phyloP scores from a whole-genome alignment of 148 eudicot species.

The Linanthus parryae region DNA sequence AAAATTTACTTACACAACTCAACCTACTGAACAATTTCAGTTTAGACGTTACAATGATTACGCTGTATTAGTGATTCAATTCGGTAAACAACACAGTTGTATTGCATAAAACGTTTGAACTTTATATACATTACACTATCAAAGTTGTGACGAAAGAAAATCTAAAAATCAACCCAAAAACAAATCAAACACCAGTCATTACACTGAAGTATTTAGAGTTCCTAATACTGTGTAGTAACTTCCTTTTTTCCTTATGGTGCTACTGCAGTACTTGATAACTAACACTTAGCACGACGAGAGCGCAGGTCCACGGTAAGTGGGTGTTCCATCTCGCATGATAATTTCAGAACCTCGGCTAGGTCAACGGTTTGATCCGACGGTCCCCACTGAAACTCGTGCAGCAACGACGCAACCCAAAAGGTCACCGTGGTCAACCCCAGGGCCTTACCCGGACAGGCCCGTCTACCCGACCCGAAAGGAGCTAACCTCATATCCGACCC shows the following conservation, averaged over 20 bases:
- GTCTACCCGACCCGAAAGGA: conserved; percentile 77
- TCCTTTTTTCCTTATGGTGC: no score
- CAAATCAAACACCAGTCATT: no score
- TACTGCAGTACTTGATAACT: background rate
- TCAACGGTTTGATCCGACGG: conserved; percentile 22
- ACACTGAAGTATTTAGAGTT: background rate
- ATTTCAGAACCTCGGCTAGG: conserved; percentile 52
- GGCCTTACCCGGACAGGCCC: conserved; percentile 76
- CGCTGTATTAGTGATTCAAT: no score
- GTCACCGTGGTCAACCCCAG: conserved; percentile 61
- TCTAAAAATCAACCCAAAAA: no score
- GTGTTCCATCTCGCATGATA: conserved; percentile 82
- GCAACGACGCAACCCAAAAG: conserved; percentile 60
- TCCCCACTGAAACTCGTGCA: conserved; percentile 57
- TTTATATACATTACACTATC: no score
- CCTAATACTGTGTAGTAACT: background rate
- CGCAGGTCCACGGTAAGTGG: conserved; percentile 40
- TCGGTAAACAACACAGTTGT: no score
- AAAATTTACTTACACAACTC: no score
- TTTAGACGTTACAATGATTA: no score
- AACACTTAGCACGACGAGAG: conserved; percentile 22
- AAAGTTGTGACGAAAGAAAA: no score
- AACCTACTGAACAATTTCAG: no score
- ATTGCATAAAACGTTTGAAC: no score
- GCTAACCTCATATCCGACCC: conserved; percentile 78